Evolutionary conservation across 805 yeast species (phyloP).

Genomic region (Cyberlindnera euphorbiiphila): DNA sequence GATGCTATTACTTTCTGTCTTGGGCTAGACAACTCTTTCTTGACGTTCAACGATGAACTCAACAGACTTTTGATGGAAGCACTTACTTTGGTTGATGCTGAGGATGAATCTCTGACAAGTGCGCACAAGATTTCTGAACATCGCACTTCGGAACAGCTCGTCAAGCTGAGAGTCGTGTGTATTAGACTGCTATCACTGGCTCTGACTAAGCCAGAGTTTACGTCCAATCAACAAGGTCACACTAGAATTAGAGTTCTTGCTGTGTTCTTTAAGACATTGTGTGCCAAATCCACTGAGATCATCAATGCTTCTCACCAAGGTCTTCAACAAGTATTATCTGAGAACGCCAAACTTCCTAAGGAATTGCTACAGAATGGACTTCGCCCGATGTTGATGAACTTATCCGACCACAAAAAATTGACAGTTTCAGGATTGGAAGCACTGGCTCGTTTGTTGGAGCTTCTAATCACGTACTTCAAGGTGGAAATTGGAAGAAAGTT

Average conservation of each 20-base stretch:
- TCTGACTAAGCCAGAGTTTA: slow-evolving; percentile 77
- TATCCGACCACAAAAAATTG: slow-evolving; percentile 88
- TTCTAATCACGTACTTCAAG: slow-evolving; percentile 87
- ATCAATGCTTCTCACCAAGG: slow-evolving; percentile 94
- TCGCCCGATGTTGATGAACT: slow-evolving; percentile 91
- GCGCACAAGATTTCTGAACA: slow-evolving; percentile 83
- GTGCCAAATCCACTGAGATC: slow-evolving; percentile 79
- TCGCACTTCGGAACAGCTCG: slow-evolving; percentile 82
- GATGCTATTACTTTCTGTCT: slow-evolving; percentile 95
- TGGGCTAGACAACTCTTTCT: slow-evolving; percentile 71
- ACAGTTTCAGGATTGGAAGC: slow-evolving; percentile 91
- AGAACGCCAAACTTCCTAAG: slow-evolving; percentile 85
- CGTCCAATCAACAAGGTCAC: slow-evolving; percentile 68
- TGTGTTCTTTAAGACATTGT: slow-evolving; percentile 89
- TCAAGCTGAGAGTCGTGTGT: slow-evolving; percentile 86
- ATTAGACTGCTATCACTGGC: slow-evolving; percentile 80
- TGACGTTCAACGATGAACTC: slow-evolving; percentile 85
- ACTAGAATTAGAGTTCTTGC: slow-evolving; percentile 84
- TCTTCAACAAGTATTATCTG: slow-evolving; percentile 74
- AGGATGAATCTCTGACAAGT: slow-evolving; percentile 90
- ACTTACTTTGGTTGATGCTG: slow-evolving; percentile 92
- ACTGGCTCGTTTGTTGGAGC: slow-evolving; percentile 76
- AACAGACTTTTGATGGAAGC: slow-evolving; percentile 85
- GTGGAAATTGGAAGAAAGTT: slow-evolving; percentile 94
- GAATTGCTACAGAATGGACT: slow-evolving; percentile 93